Evolutionary conservation across 495 filamentous ascomycete genomes (phyloP), one percentile per base, ranked within the genome.

Genomic region (Aspergillus kassunensis): DNA sequence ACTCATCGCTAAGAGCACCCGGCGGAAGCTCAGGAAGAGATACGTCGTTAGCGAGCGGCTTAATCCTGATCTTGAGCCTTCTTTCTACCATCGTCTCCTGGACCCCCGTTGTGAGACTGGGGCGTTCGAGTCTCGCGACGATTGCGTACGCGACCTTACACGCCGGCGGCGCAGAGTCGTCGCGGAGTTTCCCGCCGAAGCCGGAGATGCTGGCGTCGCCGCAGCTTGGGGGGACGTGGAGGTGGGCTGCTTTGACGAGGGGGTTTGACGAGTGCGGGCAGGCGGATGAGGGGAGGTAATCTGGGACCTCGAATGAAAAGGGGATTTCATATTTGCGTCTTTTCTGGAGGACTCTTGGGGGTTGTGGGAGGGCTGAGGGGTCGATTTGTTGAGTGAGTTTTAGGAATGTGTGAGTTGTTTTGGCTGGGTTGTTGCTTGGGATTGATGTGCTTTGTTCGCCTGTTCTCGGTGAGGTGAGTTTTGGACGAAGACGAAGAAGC

Each of bases 301-400:
- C 70, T 0, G 88, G 86, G 21, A 91, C 78, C n/a, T 83, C 79
- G 58, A 92, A 92, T 51, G 78, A 77, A 68, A 90, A 92, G 2
- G 83, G 82, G 46, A 90, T 77, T 9, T 65, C 78, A 64, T 85
- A 83, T 19, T 67, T 78, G 42, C 63, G 64, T 4, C 78, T 83
- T 1, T 77, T 73, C 57, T 81, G 73, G n/a, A 85, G 69, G 24
- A 85, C 64, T 2, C 81, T 65, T 13, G 80, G 77, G 11, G 74
- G 64, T n/a, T n/a, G n/a, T 6, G 88, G 88, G 42, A 87, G 81
- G 1, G 69, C 59, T 12, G 79, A 67, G 23, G 85, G 75, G 24
- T 76, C 63, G 6, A 87, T 74, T 3, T 84, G 85, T 73, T 89
- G 87, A 19, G 62, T 65, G 57, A 90, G 69, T 62, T 83, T 81